Evolutionary conservation across 352 stramenopile species (phyloP).

Genomic region (Pythium guiyangense): DNA sequence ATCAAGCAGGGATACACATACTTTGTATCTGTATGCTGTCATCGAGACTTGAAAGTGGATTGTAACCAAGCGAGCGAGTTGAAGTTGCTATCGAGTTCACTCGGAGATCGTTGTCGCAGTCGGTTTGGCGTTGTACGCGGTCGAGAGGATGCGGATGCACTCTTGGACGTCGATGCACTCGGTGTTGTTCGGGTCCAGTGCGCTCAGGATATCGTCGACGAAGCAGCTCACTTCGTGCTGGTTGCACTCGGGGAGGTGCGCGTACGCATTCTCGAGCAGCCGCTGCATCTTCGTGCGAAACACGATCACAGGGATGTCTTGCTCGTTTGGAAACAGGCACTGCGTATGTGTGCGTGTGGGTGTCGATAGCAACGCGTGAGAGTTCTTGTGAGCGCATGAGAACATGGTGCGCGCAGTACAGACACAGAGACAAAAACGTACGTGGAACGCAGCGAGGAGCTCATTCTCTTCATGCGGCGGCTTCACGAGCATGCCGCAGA

Average conservation of each 20-base stretch:
- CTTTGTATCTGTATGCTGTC: too few species aligned
- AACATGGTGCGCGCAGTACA: too few species aligned
- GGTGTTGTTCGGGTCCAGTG: conserved; percentile 62
- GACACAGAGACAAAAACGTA: conserved; percentile 17
- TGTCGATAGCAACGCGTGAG: too few species aligned
- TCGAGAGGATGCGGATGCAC: conserved; percentile 55
- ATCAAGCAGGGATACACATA: too few species aligned
- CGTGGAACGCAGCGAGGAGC: conserved; percentile 48
- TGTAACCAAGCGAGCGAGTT: background rate
- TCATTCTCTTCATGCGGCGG: conserved; percentile 45
- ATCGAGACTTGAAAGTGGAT: too few species aligned
- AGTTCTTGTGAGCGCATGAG: too few species aligned
- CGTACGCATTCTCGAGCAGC: conserved; percentile 57
- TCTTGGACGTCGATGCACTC: conserved; percentile 70
- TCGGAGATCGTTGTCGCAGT: too few species aligned
- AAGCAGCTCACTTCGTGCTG: conserved; percentile 67
- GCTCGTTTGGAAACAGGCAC: conserved; percentile 57
- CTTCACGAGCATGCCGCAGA: conserved; percentile 60
- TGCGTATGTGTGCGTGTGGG: background rate
- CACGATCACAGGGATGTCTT: conserved; percentile 52
- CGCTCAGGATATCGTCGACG: conserved; percentile 63
- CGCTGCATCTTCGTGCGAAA: conserved; percentile 73
- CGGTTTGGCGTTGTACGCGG: conserved; percentile 31
- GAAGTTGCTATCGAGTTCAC: background rate
- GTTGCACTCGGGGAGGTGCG: conserved; percentile 59